phyloP scores from a whole-genome alignment of 2,329 filamentous ascomycete species.

The Thielaviopsis populi region DNA sequence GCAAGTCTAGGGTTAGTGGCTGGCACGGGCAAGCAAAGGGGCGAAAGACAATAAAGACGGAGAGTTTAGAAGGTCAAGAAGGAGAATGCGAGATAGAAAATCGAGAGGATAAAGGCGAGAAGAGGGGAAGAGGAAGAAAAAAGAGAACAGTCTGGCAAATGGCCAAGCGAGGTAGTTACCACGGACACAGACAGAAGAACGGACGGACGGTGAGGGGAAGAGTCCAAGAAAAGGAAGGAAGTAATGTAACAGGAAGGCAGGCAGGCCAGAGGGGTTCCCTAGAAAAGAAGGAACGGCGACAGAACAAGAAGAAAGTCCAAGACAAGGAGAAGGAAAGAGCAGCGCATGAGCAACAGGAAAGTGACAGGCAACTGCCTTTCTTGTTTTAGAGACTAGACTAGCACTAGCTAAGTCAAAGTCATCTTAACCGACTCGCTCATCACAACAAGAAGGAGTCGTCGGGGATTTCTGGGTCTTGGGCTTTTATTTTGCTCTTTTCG shows the following conservation, averaged over 20 bases:
- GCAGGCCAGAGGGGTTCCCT: conserved; percentile 1
- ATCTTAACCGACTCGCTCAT: conserved; percentile 3
- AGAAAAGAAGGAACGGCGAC: background rate
- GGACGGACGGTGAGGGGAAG: background rate
- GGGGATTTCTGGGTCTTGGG: background rate
- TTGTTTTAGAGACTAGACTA: background rate
- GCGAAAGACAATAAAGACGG: background rate
- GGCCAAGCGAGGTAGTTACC: background rate
- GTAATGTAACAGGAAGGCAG: background rate
- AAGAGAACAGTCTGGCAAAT: background rate
- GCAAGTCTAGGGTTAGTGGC: conserved; percentile 10
- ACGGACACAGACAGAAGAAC: background rate
- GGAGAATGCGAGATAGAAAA: background rate
- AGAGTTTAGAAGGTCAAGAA: background rate
- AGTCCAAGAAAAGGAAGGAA: background rate
- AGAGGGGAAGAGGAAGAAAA: background rate
- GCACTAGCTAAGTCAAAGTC: background rate
- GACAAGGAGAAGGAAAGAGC: background rate
- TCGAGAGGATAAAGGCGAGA: background rate
- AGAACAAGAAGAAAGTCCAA: background rate
- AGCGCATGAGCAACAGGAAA: background rate
- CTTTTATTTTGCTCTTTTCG: background rate
- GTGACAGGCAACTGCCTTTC: conserved; percentile 6
- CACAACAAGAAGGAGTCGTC: background rate
- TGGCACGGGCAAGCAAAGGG: conserved; percentile 5